Evolutionary conservation across 2,329 filamentous ascomycete species (phyloP).

Genomic region (Aschersonia sp.): DNA sequence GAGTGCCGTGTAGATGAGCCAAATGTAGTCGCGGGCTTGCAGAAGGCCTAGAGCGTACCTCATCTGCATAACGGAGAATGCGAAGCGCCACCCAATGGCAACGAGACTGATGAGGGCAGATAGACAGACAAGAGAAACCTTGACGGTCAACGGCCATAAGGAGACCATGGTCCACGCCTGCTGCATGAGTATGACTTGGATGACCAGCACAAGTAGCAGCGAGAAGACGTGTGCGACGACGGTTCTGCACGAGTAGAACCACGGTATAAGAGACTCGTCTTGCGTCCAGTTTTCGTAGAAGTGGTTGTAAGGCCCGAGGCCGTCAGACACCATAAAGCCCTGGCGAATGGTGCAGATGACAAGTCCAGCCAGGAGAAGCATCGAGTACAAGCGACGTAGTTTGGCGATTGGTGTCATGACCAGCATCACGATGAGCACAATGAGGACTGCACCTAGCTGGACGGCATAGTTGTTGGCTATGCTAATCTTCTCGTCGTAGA

Average conservation of each 20-base stretch:
- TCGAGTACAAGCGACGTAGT: slow-evolving; percentile 46
- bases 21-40: slow-evolving; percentile 13
- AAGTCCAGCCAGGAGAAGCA: slow-evolving; percentile 50
- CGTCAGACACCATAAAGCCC: slow-evolving; percentile 41
- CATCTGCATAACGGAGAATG: slow-evolving; percentile 21
- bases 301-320: slow-evolving; percentile 43
- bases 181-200: slow-evolving; percentile 31
- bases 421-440: slow-evolving; percentile 51
- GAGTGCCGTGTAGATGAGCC: slow-evolving; percentile 23
- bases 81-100: slow-evolving; percentile 17
- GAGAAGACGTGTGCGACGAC: slow-evolving; percentile 25
- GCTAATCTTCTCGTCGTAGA: slow-evolving; percentile 17
- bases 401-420: slow-evolving; percentile 52
- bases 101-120: slow-evolving; percentile 21
- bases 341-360: slow-evolving; percentile 44
- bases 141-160: slow-evolving; percentile 27
- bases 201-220: slow-evolving; percentile 27
- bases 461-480: slow-evolving; percentile 48
- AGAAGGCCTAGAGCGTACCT: slow-evolving; percentile 11
- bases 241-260: slow-evolving; percentile 18
- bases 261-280: slow-evolving; percentile 36
- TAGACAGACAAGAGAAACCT: slow-evolving; percentile 12
- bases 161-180: slow-evolving; percentile 38
- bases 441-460: slow-evolving; percentile 53
- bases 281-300: slow-evolving; percentile 43